Evolutionary conservation across 2,329 filamentous ascomycete genomes (phyloP), one percentile per base, ranked within the genome.

Genomic region (Verticillium nubilum): DNA sequence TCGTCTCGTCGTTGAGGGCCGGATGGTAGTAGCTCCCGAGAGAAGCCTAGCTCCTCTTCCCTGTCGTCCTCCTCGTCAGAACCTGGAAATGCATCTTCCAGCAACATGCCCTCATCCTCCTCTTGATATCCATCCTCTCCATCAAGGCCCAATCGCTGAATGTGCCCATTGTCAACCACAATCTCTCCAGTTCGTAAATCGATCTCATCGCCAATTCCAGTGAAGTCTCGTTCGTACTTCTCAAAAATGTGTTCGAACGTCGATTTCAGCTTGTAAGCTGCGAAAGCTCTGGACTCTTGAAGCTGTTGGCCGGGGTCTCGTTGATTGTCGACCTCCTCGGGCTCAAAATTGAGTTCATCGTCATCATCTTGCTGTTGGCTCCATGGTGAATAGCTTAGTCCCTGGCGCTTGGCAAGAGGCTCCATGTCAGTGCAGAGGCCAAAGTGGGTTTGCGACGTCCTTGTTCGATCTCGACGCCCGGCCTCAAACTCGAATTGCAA

Each of bases 141-240:
- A 2, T 65, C 67, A 9, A 19, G n/a, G 42, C 42, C 42, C 33
- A 67, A 65, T 58, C 64, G 52, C 56, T 83, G 72, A 57, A 97
- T 72, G 75, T 98, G 95, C 0, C 95, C 94, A 78, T 97, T 95
- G 73, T 98, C 84, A 59, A 97, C 87, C n/a, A 96, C 81, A 54
- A 98, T 86, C 60, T 90, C 80, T 58, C 91, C 92, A 0, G 90
- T 94, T 56, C 80, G 79, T 59, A 97, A 79, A 72, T 98, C 91
- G 67, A 98, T 92, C 75, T 97, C 92, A 72, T 98, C 94, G 58
- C 89, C 92, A 56, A 94, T 81, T 4, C 87, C 89, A 2, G 86
- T 86, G 68, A 97, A 97, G 70, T 97, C 90, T 64, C 82, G 87
- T 58, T 83, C 87, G 71, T 96, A 97, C 72, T 96, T 97, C 62